These are phyloP conservation scores for Claviceps pazoutovae DNA, from an alignment of 2,329 filamentous ascomycete species.

Conservation along the genomic window DNA sequence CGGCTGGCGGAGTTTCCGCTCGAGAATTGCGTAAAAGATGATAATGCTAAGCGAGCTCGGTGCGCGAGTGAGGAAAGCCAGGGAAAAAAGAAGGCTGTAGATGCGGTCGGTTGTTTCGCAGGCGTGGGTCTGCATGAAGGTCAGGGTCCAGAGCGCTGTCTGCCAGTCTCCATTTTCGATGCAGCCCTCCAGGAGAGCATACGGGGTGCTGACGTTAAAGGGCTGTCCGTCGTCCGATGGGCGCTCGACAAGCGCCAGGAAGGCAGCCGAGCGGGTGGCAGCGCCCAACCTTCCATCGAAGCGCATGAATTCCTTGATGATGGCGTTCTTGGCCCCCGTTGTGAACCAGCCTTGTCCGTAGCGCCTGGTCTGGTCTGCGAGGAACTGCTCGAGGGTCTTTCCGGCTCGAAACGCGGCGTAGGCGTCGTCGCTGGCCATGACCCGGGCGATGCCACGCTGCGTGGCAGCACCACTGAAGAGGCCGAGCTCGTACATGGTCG, in stretches of 20 bases:
- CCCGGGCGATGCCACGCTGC: conserved; percentile 23
- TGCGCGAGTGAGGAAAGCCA: conserved; percentile 20
- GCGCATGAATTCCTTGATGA: conserved; percentile 28
- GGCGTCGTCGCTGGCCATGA: conserved; percentile 30
- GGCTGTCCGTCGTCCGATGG: conserved; percentile 11
- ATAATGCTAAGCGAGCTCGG: conserved; percentile 17
- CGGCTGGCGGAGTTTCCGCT: conserved; percentile 15
- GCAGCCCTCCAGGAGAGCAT: conserved; percentile 23
- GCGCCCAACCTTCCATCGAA: conserved; percentile 16
- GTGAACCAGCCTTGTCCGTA: conserved; percentile 35
- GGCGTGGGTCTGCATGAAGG: conserved; percentile 10
- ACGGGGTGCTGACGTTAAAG: conserved; percentile 21
- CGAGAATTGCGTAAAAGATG: conserved; percentile 20
- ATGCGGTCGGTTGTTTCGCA: conserved; percentile 17
- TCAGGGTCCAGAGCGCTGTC: conserved; percentile 19
- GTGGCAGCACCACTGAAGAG: conserved; percentile 25
- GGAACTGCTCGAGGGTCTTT: conserved; percentile 22
- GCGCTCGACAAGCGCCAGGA: conserved; percentile 14
- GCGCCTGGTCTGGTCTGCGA: conserved; percentile 24
- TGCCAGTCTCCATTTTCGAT: conserved; percentile 15
- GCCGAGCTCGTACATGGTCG: conserved; percentile 30
- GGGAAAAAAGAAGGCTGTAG: conserved; percentile 24
- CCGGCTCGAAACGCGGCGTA: conserved; percentile 25
- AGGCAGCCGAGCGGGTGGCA: conserved; percentile 13
- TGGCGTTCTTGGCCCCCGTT: conserved; percentile 19